phyloP scores from a whole-genome alignment of 148 eudicot genomes.

The Rhododendron simsii region DNA sequence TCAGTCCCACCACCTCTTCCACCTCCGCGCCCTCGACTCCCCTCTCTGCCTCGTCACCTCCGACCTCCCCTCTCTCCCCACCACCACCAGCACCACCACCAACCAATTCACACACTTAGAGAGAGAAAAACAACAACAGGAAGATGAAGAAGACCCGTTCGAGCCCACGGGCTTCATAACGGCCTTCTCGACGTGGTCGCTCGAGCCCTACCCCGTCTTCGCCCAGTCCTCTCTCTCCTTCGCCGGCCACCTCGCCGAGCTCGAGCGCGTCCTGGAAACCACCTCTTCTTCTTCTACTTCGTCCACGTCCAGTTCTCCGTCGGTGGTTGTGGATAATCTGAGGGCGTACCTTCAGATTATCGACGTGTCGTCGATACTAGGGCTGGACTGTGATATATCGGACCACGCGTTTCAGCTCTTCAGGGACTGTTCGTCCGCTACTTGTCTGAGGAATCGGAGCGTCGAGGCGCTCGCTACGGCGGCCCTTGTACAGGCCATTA shows the following conservation, averaged over 20 bases:
- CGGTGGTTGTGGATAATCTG: conserved; percentile 83
- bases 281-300: conserved; percentile 24
- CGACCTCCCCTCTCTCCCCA: conserved; percentile 56
- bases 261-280: conserved; percentile 69
- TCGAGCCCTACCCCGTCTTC: conserved; percentile 58
- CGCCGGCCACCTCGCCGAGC: conserved; percentile 86
- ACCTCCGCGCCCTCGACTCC: conserved; percentile 67
- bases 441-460: conserved; percentile 93
- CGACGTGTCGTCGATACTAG: conserved; percentile 78
- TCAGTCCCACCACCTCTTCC: conserved; percentile 80
- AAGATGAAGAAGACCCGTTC: conserved; percentile 63
- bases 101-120: conserved; percentile 8
- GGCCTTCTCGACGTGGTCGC: conserved; percentile 86
- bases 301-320: conserved; percentile 34
- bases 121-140: conserved; percentile 13
- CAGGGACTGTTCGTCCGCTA: conserved; percentile 92
- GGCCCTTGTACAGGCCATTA: conserved; percentile 93
- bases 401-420: conserved; percentile 94
- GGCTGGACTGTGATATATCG: conserved; percentile 66
- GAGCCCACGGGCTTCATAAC: conserved; percentile 87
- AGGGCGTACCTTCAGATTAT: conserved; percentile 90
- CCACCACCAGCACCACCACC: neutral
- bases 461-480: conserved; percentile 96
- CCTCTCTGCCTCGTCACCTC: conserved; percentile 82
- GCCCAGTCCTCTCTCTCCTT: conserved; percentile 63